Base-by-base conservation (phyloP, 345 rosid genomes). In the Durio zibethinus region DNA sequence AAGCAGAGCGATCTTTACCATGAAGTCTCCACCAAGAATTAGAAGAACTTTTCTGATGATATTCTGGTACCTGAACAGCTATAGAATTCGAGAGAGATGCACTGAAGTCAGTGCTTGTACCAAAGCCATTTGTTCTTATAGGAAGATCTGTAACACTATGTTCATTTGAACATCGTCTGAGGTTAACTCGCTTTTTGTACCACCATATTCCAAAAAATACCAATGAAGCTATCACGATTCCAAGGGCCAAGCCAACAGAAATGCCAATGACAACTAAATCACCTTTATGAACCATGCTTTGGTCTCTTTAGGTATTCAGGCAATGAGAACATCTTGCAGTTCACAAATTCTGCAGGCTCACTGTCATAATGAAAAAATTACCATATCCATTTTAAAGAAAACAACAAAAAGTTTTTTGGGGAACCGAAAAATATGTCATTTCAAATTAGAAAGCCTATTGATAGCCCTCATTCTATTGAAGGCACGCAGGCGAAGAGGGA, bases 221-320 rank as follows among this genome's bases (percentile, higher is more conserved):
- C 27, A 96, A 81, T 2, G 77, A 23, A 82, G 99, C 99, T 72
- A 96, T 83, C 86, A 90, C 81, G 78, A 92, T 68, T 66, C 97
- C 97, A 63, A 93, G 86, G 65, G 94, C 92, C 82, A 92, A 82
- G 73, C 98, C 94, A 71, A 81, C 97, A n/a, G 92, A 90, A 74
- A 90, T 75, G 48, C 97, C 94, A 69, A 93, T 81, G 57, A 84
- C 79, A 48, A 95, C 88, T 65, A 93, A 86, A 84, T 81, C 89
- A 78, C 80, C 66, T 77, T 76, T 71, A 70, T 40, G 76, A 79
- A 66, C 80, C 99, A 95, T 95, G 78, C 71, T 89, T 77, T 66
- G 76, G 88, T 83, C 63, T 80, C 76, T 80, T 82, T 79, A 76
- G 76, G 70, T 77, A 73, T 65, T 80, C 79, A 71, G 75, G 67